Evolutionary conservation across 2,329 filamentous ascomycete genomes (phyloP), one percentile per base, ranked within the genome.

Genomic region (Phyllosticta citriasiana): DNA sequence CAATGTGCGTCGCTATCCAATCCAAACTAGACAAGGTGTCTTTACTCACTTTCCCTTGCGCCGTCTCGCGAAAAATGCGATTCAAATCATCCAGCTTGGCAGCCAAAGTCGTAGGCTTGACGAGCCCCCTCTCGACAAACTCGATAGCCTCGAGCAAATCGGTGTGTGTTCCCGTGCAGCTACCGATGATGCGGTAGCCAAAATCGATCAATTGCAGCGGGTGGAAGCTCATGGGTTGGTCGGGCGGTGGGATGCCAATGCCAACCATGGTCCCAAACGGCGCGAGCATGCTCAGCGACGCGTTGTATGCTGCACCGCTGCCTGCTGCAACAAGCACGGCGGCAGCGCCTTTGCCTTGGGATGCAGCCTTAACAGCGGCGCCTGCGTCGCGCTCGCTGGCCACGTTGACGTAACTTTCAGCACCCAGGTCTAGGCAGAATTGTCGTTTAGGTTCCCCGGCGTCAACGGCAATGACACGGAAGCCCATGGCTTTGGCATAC

Each of bases 401-500:
- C 73, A 76, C 75, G 67, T 84, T 82, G n/a, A 84, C 72, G 67
- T 82, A 56, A 16, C 73, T 76, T 61, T 83, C 81, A 0, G 82
- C 81, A 3, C 82, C 82, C 67, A 82, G 76, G 57, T 75, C 71
- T 57, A 78, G 59, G 14, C 76, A 75, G 0, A 83, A 68, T 73
- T 2, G 81, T 80, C 0, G 76, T 8, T 67, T 63, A 62, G 74
- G 72, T 5, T 72, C 73, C 16, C 72, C 72, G 8, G 67, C 78
- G 63, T 84, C 82, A 25, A 84, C 76, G 14, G 82, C 82, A 55
- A 84, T 80, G 2, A 81, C 76, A 3, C 81, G 74, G 70, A 83
- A 77, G 0, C 82, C 67, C 73, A 75, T 75, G 7, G 72, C 73
- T 64, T 73, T 74, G 19, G 73, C 73, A 3, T 75, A 66, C 63